Base-by-base conservation (phyloP, 116 monocot species). In the Zostera marina region DNA sequence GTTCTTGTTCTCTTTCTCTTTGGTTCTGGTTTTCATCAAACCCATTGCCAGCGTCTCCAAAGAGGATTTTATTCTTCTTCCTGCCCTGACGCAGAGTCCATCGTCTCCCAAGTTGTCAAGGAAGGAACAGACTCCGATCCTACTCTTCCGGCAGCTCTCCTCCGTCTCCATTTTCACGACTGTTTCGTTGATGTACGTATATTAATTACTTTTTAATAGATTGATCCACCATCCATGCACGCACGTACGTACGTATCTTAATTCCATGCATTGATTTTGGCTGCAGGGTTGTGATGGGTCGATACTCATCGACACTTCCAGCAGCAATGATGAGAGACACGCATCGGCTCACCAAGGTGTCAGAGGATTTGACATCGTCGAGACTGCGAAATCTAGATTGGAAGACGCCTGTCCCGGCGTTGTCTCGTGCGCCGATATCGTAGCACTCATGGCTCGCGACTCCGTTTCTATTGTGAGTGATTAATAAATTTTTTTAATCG, bases 361-460 rank as follows among this genome's bases (percentile, higher is more conserved):
- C 13, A 24, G 62, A 1, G 70, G 70, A 16, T 70, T 70, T 47
- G 62, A 70, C 15, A 45, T 61, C 11, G 44, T 70, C 12, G 55
- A 62, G 1, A 21, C 13, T 17, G 69, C 69, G 11, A 70, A 70
- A 45, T 15, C 17, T 8, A 21, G 56, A 47, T 47, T 70, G 46
- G 69, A 70, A 38, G 9, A 15, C n/a, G 19, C 19, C 7, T 70
- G 69, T 41, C 69, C 62, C 8, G 62, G 63, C 7, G 54, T 70
- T 9, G 84, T 84, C 62, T 84, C 84, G 19, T 84, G 84, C 63
- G 68, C 84, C n/a, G 84, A 84, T 65, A 71, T 77, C 14, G 48
- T 66, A 3, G 77, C 84, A n/a, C 74, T 84, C 51, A 76, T 79
- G 47, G 79, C 84, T 24, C 66, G 84, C 10, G 73, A 73, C 41